Percentiles rank a stretch among this genome's conserved stretches.
Conservation (phyloP, 352 stramenopile species). For the Phytophthora megakarya region DNA sequence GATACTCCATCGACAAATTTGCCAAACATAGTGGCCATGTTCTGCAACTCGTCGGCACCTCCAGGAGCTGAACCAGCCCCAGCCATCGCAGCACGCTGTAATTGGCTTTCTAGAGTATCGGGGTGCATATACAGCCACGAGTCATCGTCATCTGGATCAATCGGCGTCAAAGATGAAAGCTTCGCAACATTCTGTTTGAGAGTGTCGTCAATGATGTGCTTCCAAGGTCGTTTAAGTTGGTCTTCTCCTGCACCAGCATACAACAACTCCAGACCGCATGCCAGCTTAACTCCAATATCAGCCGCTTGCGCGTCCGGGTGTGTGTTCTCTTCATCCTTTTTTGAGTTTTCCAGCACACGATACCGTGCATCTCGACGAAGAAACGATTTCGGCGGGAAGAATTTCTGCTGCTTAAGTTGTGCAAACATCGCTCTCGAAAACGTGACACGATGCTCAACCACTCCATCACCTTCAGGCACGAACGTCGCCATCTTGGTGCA, state of each 20-base stretch:
- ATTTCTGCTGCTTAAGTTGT: slow-evolving; percentile 80
- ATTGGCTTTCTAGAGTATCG: slow-evolving; percentile 71
- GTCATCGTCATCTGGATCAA: slow-evolving; percentile 64
- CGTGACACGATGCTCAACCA: slow-evolving; percentile 44
- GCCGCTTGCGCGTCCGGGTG: slow-evolving; percentile 39
- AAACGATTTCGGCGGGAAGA: slow-evolving; percentile 71
- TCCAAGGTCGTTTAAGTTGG: slow-evolving; percentile 51
- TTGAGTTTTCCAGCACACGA: slow-evolving; percentile 14
- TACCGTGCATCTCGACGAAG: slow-evolving; percentile 26
- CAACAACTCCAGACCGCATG: slow-evolving; percentile 78
- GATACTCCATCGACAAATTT: slow-evolving; percentile 71
- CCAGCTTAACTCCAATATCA: slow-evolving; percentile 78
- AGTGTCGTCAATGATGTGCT: slow-evolving; percentile 41
- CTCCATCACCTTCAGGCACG: slow-evolving; percentile 20
- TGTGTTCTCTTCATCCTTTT: slow-evolving; percentile 10
- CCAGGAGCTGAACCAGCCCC: slow-evolving; percentile 17
- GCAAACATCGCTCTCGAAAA: slow-evolving; percentile 87
- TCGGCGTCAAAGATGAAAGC: slow-evolving; percentile 7
- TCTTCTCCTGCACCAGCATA: slow-evolving; percentile 50
- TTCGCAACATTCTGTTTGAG: slow-evolving; percentile 10
- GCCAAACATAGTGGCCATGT: slow-evolving; percentile 76
- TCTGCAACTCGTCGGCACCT: slow-evolving; percentile 67
- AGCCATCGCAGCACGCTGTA: slow-evolving; percentile 40
- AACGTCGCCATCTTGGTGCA: slow-evolving; percentile 69
- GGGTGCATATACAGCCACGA: slow-evolving; percentile 81